Evolutionary conservation across 352 stramenopile species (phyloP), one percentile per base, ranked within the genome.

Genomic region (Hyaloperonospora brassicae): DNA sequence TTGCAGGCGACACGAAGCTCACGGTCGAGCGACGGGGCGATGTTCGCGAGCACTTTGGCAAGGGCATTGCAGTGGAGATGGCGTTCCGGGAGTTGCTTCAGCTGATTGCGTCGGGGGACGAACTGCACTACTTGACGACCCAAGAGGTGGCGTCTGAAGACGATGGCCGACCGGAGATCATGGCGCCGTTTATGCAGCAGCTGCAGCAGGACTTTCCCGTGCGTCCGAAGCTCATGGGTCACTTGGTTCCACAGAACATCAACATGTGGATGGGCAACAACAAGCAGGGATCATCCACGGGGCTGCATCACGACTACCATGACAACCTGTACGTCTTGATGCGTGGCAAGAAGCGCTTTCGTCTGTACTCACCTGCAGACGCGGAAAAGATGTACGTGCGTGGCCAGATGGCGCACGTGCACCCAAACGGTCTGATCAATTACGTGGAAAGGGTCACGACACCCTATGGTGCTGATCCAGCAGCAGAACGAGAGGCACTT

Each of bases 291-390:
- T 92, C 78, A 23, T 94, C 76, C 11, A 90, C 78, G 10, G 96
- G 96, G 0, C 76, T 99, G 31, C 96, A 99, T 71, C 96, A 99
- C 61, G 96, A 99, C 69, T 98, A 97, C 83, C 96, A 99, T 68
- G 96, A 99, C 76, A 99, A 99, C 63, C 62, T 99, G 24, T 99
- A 99, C 72, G 82, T 98, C 40, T 45, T 99, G 22, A 60, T 98
- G 38, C 69, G 80, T 31, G 96, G 96, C 22, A 81, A 72, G 47
- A 99, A 99, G 71, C 71, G 64, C 14, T 98, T 99, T 76, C 87
- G 88, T 24, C 65, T 99, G 31, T 98, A 94, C 66, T 91, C 78
- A 44, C 95, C 95, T 5, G 73, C 68, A 1, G 85, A 97, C 57
- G 76, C 91, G 5, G 59, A 87, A 9, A 67, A 82, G 50, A 96